Percentiles rank a stretch among this genome's conserved stretches.
These are phyloP conservation scores for Lactarius quietus DNA, from an alignment of 768 basidiomycete genomes.

Conservation along the genomic window DNA sequence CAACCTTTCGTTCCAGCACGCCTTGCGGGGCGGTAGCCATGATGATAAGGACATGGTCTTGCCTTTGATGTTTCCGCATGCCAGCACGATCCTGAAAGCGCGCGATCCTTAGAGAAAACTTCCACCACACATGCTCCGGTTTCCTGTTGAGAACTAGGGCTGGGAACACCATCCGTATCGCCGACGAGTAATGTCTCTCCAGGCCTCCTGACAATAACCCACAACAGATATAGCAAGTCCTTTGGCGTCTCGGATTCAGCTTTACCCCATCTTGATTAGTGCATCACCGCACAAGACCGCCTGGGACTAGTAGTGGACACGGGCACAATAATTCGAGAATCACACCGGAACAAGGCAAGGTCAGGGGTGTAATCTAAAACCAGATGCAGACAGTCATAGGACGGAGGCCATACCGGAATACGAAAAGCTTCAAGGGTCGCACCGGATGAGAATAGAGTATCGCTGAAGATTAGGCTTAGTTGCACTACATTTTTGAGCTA, in stretches of 20 bases:
- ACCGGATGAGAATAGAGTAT: constrained; percentile 5
- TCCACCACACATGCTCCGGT: background rate
- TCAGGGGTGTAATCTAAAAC: background rate
- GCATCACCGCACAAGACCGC: background rate
- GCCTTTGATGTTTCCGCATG: background rate
- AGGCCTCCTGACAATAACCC: constrained; percentile 9
- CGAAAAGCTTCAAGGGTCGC: background rate
- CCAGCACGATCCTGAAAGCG: background rate
- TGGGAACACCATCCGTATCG: background rate
- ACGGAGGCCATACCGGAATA: background rate
- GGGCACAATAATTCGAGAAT: background rate
- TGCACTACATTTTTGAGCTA: background rate
- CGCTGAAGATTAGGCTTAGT: background rate
- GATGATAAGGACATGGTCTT: background rate
- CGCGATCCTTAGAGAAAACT: background rate
- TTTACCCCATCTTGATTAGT: constrained; percentile 1
- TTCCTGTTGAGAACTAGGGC: background rate
- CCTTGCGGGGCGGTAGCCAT: background rate
- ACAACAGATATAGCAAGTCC: constrained; percentile 2
- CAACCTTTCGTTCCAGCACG: background rate
- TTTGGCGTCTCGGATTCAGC: background rate
- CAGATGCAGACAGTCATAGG: background rate
- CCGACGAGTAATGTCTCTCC: background rate
- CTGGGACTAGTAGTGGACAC: background rate
- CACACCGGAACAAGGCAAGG: background rate